Evolutionary conservation across 1,284 basidiomycete species (phyloP).

Genomic region (Cryptococcus hybrid): DNA sequence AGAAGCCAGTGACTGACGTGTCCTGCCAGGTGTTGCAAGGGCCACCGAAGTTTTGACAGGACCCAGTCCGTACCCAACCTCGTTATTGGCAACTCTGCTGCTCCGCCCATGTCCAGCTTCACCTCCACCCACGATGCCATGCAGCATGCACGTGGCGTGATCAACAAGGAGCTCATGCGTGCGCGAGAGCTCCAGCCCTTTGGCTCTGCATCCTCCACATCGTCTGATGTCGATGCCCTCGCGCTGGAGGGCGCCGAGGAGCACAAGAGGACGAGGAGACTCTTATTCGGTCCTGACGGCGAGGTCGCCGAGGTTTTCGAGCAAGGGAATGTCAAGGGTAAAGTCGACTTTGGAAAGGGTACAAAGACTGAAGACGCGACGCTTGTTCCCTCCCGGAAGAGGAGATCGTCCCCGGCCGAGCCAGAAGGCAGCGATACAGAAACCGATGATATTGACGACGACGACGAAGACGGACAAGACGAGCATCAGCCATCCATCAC

Average conservation of each 20-base stretch:
- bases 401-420: conserved; percentile 15
- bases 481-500: conserved; percentile 1
- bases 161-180: conserved; percentile 28
- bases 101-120: conserved; percentile 16
- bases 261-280: conserved; percentile 3
- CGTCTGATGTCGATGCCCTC: neutral
- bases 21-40: neutral
- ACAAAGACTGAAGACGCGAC: neutral
- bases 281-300: conserved; percentile 19
- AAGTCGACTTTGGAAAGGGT: conserved; percentile 14
- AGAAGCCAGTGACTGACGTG: no score
- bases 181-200: conserved; percentile 34
- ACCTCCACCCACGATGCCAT: conserved; percentile 21
- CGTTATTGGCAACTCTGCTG: conserved; percentile 8
- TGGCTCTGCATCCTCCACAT: conserved; percentile 1
- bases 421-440: conserved; percentile 16
- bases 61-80: conserved; percentile 34
- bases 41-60: conserved; percentile 29
- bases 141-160: conserved; percentile 25
- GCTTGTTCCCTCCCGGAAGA: conserved; percentile 2
- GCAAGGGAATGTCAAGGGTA: no score
- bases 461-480: neutral
- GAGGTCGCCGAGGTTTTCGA: conserved; percentile 13
- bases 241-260: conserved; percentile 6
- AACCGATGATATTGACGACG: conserved; percentile 7